Conservation (phyloP, 2,329 filamentous ascomycete genomes). For the Zymoseptoria tritici region DNA sequence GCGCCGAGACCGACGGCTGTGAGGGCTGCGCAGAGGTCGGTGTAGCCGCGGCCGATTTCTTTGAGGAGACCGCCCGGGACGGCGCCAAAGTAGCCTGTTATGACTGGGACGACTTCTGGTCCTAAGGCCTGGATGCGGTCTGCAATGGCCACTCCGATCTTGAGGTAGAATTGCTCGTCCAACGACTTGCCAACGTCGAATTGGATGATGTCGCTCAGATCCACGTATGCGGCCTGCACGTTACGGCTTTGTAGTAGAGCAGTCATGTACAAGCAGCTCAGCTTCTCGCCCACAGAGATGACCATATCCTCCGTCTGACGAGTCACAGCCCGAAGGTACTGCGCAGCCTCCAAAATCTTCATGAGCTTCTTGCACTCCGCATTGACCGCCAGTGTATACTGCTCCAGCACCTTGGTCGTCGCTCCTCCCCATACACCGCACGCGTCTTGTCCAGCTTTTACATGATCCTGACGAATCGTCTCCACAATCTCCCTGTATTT, state of each 20-base stretch:
- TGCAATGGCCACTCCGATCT: slow-evolving; percentile 36
- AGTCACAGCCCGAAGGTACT: slow-evolving; percentile 48
- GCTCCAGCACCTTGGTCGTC: slow-evolving; percentile 37
- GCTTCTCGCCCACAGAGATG: slow-evolving; percentile 89
- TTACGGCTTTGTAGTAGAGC: slow-evolving; percentile 72
- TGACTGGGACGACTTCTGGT: slow-evolving; percentile 41
- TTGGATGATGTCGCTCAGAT: slow-evolving; percentile 74
- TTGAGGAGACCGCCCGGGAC: slow-evolving; percentile 87
- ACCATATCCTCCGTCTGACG: slow-evolving; percentile 58
- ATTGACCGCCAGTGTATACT: slow-evolving; percentile 60
- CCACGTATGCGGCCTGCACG: slow-evolving; percentile 81
- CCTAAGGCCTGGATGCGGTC: slow-evolving; percentile 37
- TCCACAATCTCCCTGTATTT: slow-evolving; percentile 68
- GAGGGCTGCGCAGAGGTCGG: slow-evolving; percentile 87
- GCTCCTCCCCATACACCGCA: slow-evolving; percentile 16
- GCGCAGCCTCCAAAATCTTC: slow-evolving; percentile 62
- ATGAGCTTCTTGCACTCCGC: slow-evolving; percentile 72
- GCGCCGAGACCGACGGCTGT: slow-evolving; percentile 84
- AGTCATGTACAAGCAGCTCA: slow-evolving; percentile 88
- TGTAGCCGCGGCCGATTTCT: slow-evolving; percentile 91
- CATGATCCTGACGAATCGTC: slow-evolving; percentile 75
- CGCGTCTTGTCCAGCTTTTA: slow-evolving; percentile 57
- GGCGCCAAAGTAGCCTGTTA: slow-evolving; percentile 88
- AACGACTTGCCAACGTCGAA: slow-evolving; percentile 41
- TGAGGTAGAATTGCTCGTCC: slow-evolving; percentile 42